phyloP scores from a whole-genome alignment of 352 stramenopile genomes.

The Stephanocyclus meneghinianus region DNA sequence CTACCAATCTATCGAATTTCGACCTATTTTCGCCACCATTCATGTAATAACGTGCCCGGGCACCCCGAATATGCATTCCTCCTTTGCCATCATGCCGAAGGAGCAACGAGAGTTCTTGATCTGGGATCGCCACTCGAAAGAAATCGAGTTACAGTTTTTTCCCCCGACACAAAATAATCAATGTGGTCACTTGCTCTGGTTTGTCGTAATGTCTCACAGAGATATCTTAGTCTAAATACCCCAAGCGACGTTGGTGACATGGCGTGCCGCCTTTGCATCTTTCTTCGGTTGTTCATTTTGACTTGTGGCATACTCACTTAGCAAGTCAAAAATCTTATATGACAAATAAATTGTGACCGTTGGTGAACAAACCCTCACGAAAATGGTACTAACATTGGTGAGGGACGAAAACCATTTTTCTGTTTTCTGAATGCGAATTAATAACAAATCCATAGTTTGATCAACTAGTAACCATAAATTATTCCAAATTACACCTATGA shows the following conservation, averaged over 20 bases:
- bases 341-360: too few species aligned
- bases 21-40: too few species aligned
- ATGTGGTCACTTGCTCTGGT: background rate
- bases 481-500: slow-evolving; percentile 13
- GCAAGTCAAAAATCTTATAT: too few species aligned
- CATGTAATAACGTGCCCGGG: too few species aligned
- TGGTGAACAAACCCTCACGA: background rate
- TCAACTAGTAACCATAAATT: background rate
- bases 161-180: background rate
- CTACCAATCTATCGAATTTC: too few species aligned
- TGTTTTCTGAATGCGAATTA: background rate
- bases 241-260: slow-evolving; percentile 7
- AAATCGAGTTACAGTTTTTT: background rate
- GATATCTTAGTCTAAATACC: background rate
- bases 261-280: slow-evolving; percentile 6
- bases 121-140: background rate
- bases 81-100: too few species aligned
- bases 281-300: background rate
- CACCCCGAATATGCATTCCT: too few species aligned
- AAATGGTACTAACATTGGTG: background rate
- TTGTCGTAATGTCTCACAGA: slow-evolving; percentile 10
- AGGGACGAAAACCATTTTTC: background rate
- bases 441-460: background rate
- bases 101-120: too few species aligned
- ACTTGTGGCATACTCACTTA: background rate